Base-by-base conservation (phyloP, 495 filamentous ascomycete genomes). In the Lentithecium fluviatile region DNA sequence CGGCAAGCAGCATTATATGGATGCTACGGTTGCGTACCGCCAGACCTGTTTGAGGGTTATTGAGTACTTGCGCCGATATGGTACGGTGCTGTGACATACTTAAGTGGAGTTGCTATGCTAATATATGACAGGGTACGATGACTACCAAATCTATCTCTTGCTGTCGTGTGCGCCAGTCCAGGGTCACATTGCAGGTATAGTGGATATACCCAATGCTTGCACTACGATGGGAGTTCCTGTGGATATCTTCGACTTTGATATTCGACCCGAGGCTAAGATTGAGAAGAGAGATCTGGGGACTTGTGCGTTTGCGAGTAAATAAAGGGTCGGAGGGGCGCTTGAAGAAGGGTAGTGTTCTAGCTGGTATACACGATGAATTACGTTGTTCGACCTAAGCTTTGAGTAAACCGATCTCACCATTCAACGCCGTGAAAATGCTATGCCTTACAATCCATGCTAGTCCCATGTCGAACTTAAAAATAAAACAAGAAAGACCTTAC, bases 201-300 rank as follows among this genome's bases (percentile, higher is more conserved):
- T 96, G 32, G 92, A 97, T 73, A 88, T 95, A 55, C 85, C 82
- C 1, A 86, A 87, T 71, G 90, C 91, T 0, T 97, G 92, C 71
- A 95, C 91, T 25, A 96, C 92, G 2, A 75, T 97, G 54, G 89
- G 91, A 0, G 73, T 97, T 38, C 92, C 92, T 12, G 91, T 95
- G 79, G 92, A 97, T 77, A 96, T 97, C 52, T 96, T 96, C 66
- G 90, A 94, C 70, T 95, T 97, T 71, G 91, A 96, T 72, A 91
- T 96, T 61, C 82, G 84, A 52, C 90, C 91, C 0, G 77, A 80
- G 34, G 82, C 82, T 1, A 78, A 80, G 12, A 83, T 78, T 23
- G 78, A 84, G 70, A 82, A 80, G 75, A 67, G 78, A 61, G 88
- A 95, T 68, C 86, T 94, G 83, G 90, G 89, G 0, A 75, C 68